A percentile compares a stretch with the other conserved stretches of the same genome.
Conservation (phyloP, 176 grass and related monocot genomes). For the Zea mays region Zm-B73-REFERENCE-NAM-5.0 NC_050097.1:230671001-230671500, state of each 20-base stretch:
- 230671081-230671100: conserved; percentile 93
- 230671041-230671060: conserved; percentile 79
- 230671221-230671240: conserved; percentile 10
- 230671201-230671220: conserved; percentile 38
- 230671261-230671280: conserved; percentile 50
- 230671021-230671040: conserved; percentile 76
- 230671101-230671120: conserved; percentile 78
- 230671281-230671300: conserved; percentile 92
- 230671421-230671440: conserved; percentile 67
- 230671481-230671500: background rate
- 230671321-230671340: conserved; percentile 82
- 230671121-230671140: conserved; percentile 81
- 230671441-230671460: conserved; percentile 63
- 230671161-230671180: conserved; percentile 73
- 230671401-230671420: conserved; percentile 79
- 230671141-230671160: conserved; percentile 84
- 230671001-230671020: conserved; percentile 26
- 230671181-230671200: conserved; percentile 93
- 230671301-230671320: conserved; percentile 87
- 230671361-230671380: conserved; percentile 83
- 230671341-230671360: conserved; percentile 66
- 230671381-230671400: conserved; percentile 81
- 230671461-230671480: conserved; percentile 64
- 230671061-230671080: conserved; percentile 93
- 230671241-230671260: conserved; percentile 20